Evolutionary conservation across 805 yeast genomes (phyloP), one percentile per base, ranked within the genome.

Genomic region (Candida silvatica): DNA sequence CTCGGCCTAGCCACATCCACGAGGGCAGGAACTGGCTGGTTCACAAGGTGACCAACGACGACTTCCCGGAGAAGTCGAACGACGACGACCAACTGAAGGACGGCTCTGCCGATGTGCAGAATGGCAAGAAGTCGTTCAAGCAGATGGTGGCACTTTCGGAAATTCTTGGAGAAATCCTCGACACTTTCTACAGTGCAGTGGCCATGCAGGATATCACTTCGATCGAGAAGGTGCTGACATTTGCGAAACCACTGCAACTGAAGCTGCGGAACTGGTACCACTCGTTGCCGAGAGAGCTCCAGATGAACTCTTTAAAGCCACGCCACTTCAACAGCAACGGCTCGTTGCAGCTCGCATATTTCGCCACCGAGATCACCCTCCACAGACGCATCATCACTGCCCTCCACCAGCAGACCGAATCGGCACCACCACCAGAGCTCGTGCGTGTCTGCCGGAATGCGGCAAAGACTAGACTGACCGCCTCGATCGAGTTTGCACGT

Each of bases 291-390:
- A 59, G 61, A 18, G 74, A 67, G 45, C 58, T 79, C 24, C 86
- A 77, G 39, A 80, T 77, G 83, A 67, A 58, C 37, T 59, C 76
- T 1, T 66, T 72, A 11, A 71, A 68, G 40, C 74, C 80, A 6
- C 62, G 83, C 29, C 74, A 72, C 45, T 68, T 79, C 37, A 80
- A 79, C 47, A 70, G 88, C 12, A 79, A 80, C 51, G 90, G 94
- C 0, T 77, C 81, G 42, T 61, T 88, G 34, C 94, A 87, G 37
- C 58, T 88, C 31, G 81, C 94, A 1, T 88, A 88, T 54, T 83
- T 87, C 59, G 90, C 94, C 0, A 81, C 94, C 0, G 97, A 88
- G 51, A 74, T 88, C 26, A 81, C 92, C 0, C 62, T 88, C 17
- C 97, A 88, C 55, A 62, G 97, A 33, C 76, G 77, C 47, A 83